Evolutionary conservation across 2,329 filamentous ascomycete species (phyloP), one percentile per base, ranked within the genome.

Genomic region (Phaeosphaeriaceae sp.): DNA sequence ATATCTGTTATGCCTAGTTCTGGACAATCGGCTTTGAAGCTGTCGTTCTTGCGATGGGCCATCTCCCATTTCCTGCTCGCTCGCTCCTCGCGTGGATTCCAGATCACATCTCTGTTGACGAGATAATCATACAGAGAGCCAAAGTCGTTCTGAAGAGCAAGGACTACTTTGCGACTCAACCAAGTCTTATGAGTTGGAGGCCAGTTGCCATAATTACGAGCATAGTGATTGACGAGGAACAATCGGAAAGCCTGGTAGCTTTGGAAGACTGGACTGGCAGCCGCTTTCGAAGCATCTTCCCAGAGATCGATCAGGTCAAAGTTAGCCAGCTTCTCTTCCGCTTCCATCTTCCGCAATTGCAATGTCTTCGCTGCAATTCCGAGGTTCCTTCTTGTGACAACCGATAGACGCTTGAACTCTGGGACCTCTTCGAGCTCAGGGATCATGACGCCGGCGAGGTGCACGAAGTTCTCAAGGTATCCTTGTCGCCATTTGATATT

Each of bases 51-150:
- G 44, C 66, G 60, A 49, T 72, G 71, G 17, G 83, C 80, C 80
- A 90, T 87, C 74, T 87, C 84, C 86, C 87, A 89, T 68, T 89
- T 89, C 42, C 87, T 84, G 19, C 84, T 84, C 3, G 84, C 83
- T 0, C 86, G 80, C 48, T 85, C 85, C 68, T 89, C 87, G 0
- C 83, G 84, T 20, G 83, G 83, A 54, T 89, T 87, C 87, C 89
- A 91, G 0, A 84, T 72, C 4, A 90, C 83, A 48, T 90, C 86
- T 5, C 87, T 83, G 71, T 91, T 85, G 17, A 91, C 88, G 1
- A 91, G 78, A 61, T 89, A 90, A 67, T 91, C 88, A 66, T 91
- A 91, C 1, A 91, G 77, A 0, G 86, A 85, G 2, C 87, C 86
- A 66, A 91, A 91, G 63, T 91, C 89, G 31, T 79, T 80, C 62